Percentiles rank a stretch among this genome's conserved stretches.
Conservation (phyloP, 2,329 filamentous ascomycete genomes). For the Xylaria multiplex region DNA sequence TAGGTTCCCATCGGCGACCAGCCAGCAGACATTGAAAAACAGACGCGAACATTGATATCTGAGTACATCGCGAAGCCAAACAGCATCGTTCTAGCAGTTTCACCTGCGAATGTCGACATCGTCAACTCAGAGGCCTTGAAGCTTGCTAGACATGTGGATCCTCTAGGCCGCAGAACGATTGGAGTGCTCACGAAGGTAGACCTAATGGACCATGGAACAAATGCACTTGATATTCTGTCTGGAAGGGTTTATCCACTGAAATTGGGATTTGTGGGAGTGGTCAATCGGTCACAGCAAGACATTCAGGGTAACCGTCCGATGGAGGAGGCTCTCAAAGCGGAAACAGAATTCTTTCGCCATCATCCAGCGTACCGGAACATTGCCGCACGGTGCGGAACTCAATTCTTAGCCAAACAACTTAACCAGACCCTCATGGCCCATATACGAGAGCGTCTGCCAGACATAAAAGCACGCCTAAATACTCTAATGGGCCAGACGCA, state of each 20-base stretch:
- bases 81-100: constrained; percentile 96
- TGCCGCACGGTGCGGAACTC: constrained; percentile 89
- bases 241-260: constrained; percentile 96
- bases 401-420: constrained; percentile 91
- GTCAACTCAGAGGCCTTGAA: constrained; percentile 98
- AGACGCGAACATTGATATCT: constrained; percentile 93
- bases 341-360: constrained; percentile 95
- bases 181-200: constrained; percentile 97
- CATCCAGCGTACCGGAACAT: constrained; percentile 98
- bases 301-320: constrained; percentile 97
- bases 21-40: constrained; percentile 97
- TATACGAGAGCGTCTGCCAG: constrained; percentile 92
- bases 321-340: constrained; percentile 86
- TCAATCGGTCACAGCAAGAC: constrained; percentile 97
- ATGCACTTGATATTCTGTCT: constrained; percentile 96
- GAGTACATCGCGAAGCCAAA: constrained; percentile 99
- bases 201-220: constrained; percentile 98
- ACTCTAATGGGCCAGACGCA: constrained; percentile 99
- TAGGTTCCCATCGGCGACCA: constrained; percentile 97
- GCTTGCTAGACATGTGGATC: constrained; percentile 94
- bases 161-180: constrained; percentile 92
- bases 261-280: constrained; percentile 96
- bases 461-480: constrained; percentile 97
- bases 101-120: constrained; percentile 96
- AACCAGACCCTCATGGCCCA: constrained; percentile 96